Base-by-base conservation (phyloP, 2,329 filamentous ascomycete genomes). In the Thielaviopsis punctulata region DNA sequence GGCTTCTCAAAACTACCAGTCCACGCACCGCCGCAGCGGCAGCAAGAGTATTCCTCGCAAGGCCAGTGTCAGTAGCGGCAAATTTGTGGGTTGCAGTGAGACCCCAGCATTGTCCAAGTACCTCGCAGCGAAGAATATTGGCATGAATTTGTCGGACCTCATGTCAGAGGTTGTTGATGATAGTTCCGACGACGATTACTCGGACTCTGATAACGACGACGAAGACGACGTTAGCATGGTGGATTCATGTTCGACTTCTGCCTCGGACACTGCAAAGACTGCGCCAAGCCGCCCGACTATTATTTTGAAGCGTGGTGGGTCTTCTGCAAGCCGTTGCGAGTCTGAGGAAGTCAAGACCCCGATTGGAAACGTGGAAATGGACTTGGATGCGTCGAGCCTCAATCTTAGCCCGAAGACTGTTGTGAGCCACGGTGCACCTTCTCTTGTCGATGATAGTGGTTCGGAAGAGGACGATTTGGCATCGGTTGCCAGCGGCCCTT, bases 361-460 rank as follows among this genome's bases (percentile, higher is more conserved):
- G 3, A 50, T 27, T 9, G 21, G 8, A 22, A 41, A 45, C 9
- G 19, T 44, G 57, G 73, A 73, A 51, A 66, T 71, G 45, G 73
- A 78, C 52, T 70, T 79, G 61, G 49, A 25, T n/a, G 23, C 49
- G 33, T 52, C 49, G 23, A 76, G 80, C 52, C 70, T 72, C 47
- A 78, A 84, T 52, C 65, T 85, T 53, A 86, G 81, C 59, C 83
- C 83, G 4, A 79, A 79, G 59, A 83, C 81, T 0, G 66, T 81
- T 44, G 72, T 80, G 50, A 84, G 82, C 63, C 86, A 86, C 64
- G 84, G 85, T 58, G 83, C 84, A 8, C 84, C 84, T 21, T 87
- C 82, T 59, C 72, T 89, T 48, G 83, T 88, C 61, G 86, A 83
- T 65, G 84, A 89, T 64, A 83, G 87, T 61, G 82, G 83, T 59